Percentiles rank a stretch among this genome's conserved stretches.
Conservation (phyloP, 2,329 filamentous ascomycete genomes). For the Calonectria hongkongensis region DNA sequence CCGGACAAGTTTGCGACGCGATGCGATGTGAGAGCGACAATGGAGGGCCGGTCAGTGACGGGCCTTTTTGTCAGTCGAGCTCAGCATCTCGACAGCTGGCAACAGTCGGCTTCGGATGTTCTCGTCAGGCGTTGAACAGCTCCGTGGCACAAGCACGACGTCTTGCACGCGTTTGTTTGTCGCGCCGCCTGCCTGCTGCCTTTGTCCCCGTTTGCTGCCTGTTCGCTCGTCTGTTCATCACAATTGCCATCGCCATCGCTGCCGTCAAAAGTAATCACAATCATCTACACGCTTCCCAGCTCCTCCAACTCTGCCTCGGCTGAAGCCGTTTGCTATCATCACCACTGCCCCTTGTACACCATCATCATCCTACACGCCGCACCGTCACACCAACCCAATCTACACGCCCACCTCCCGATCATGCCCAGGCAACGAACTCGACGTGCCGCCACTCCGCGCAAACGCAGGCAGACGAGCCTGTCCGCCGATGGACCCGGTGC, state of each 20-base stretch:
- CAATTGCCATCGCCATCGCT: conserved; percentile 19
- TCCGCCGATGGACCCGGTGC: conserved; percentile 41
- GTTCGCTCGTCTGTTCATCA: conserved; percentile 7
- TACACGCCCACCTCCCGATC: conserved; percentile 3
- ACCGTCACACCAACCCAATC: conserved; percentile 8
- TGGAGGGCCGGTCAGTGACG: conserved; percentile 9
- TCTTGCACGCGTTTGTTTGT: conserved; percentile 37
- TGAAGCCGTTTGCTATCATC: conserved; percentile 33
- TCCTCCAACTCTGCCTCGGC: conserved; percentile 3
- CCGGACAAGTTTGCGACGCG: conserved; percentile 33
- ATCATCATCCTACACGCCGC: conserved; percentile 24
- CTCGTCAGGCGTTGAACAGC: conserved; percentile 23
- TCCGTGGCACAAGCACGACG: conserved; percentile 33
- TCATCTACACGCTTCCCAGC: conserved; percentile 14
- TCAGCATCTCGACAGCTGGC: conserved; percentile 35
- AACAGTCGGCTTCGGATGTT: conserved; percentile 24
- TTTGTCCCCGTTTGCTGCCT: conserved; percentile 18
- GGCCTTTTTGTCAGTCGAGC: conserved; percentile 17
- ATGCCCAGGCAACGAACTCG: conserved; percentile 46
- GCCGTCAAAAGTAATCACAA: conserved; percentile 34
- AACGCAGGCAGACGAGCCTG: conserved; percentile 34
- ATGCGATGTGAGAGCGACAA: conserved; percentile 31
- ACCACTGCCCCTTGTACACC: conserved; percentile 15
- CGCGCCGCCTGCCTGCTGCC: conserved; percentile 19
- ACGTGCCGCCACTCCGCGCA: conserved; percentile 43